Evolutionary conservation across 768 basidiomycete species (phyloP).

Genomic region (Mrakia gelida): DNA sequence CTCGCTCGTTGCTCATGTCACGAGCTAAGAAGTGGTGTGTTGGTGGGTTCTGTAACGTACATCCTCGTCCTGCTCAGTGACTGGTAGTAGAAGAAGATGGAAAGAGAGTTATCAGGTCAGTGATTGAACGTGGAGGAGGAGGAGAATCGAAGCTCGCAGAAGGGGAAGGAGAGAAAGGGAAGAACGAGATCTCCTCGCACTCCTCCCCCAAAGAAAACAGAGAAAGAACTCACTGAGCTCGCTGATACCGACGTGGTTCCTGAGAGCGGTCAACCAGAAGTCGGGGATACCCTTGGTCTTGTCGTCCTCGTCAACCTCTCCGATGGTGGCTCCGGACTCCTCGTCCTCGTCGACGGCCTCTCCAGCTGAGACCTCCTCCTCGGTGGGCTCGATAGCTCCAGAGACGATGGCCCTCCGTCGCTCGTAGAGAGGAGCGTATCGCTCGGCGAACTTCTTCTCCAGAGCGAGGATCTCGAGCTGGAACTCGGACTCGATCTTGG

Average conservation of each 20-base stretch:
- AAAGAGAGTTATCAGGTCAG: not conserved
- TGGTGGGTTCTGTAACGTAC: conserved; percentile 35
- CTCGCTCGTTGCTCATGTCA: not conserved
- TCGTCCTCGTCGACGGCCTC: conserved; percentile 61
- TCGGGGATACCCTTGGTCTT: conserved; percentile 64
- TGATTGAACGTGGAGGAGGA: not conserved
- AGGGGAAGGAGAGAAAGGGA: not conserved
- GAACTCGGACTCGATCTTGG: conserved; percentile 80
- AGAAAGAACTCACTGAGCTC: conserved; percentile 54
- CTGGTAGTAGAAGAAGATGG: not conserved
- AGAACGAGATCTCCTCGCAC: too few species aligned
- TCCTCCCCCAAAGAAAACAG: too few species aligned
- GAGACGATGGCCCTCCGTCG: conserved; percentile 78
- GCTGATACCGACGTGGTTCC: conserved; percentile 78
- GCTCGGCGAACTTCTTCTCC: conserved; percentile 70
- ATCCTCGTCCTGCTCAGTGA: conserved; percentile 83
- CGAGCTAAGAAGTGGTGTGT: not conserved
- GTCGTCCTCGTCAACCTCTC: conserved; percentile 35
- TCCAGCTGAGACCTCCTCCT: conserved; percentile 78
- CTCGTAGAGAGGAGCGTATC: conserved; percentile 69
- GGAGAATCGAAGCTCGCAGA: not conserved
- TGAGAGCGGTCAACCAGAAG: conserved; percentile 83
- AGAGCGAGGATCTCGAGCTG: conserved; percentile 91
- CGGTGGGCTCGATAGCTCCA: conserved; percentile 66
- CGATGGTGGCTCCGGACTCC: conserved; percentile 54